A percentile compares a stretch with the other conserved stretches of the same genome.
phyloP scores from a whole-genome alignment of 805 yeast species.

The Yamadazyma philogaea region DNA sequence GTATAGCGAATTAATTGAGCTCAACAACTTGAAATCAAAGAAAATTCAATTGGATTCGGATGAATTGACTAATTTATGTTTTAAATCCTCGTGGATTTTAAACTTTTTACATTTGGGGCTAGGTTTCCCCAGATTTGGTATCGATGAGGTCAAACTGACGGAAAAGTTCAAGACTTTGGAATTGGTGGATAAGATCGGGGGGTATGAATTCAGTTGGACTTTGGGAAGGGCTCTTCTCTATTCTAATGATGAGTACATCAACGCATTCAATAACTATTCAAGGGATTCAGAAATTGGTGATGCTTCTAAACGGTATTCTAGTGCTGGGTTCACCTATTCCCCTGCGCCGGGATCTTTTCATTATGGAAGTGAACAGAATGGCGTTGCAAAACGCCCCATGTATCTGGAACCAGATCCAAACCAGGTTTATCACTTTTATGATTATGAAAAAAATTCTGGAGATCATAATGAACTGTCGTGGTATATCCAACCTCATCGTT shows the following conservation, averaged over 20 bases:
- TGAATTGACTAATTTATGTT: slow-evolving; percentile 54
- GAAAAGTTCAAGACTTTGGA: slow-evolving; percentile 35
- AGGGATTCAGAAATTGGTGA: slow-evolving; percentile 14
- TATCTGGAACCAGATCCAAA: slow-evolving; percentile 24
- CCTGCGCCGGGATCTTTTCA: slow-evolving; percentile 47
- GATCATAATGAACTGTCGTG: slow-evolving; percentile 35
- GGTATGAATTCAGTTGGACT: slow-evolving; percentile 52
- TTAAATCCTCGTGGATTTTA: slow-evolving; percentile 58
- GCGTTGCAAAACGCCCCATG: slow-evolving; percentile 41
- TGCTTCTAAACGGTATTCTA: slow-evolving; percentile 3
- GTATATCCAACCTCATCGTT: slow-evolving; percentile 43
- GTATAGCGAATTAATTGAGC: slow-evolving; percentile 32
- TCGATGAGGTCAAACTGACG: slow-evolving; percentile 27
- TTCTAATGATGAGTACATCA: slow-evolving; percentile 52
- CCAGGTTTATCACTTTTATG: slow-evolving; percentile 22
- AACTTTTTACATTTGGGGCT: slow-evolving; percentile 57
- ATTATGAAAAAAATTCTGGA: slow-evolving; percentile 26
- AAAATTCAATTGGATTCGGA: slow-evolving; percentile 34
- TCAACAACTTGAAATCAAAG: slow-evolving; percentile 27
- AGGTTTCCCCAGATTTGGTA: slow-evolving; percentile 54
- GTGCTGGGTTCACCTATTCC: slow-evolving; percentile 50
- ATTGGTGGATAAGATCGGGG: slow-evolving; percentile 42
- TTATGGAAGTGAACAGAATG: slow-evolving; percentile 52
- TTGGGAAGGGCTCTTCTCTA: slow-evolving; percentile 61
- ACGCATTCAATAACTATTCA: slow-evolving; percentile 36